These are phyloP conservation scores for Amanita inopinata DNA, from an alignment of 768 basidiomycete genomes.

Conservation along the genomic window DNA sequence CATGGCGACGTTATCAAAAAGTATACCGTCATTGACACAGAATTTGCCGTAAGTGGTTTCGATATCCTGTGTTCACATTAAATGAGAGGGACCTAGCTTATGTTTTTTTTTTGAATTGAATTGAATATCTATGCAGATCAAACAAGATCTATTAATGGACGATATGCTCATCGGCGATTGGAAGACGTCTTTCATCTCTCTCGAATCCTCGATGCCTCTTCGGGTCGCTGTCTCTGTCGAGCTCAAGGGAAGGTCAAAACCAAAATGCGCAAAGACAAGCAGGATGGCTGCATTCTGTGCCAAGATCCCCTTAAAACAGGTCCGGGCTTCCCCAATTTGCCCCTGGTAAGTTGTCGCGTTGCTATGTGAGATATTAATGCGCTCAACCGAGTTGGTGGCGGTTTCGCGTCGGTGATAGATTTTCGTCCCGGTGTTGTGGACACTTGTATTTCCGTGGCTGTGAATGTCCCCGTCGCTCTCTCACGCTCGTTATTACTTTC, in stretches of 20 bases:
- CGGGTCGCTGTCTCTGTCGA: conserved; percentile 1
- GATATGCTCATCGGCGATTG: not conserved
- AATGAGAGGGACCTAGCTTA: no score
- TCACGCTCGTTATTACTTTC: no score
- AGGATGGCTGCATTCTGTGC: not conserved
- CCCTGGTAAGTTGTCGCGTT: conserved; percentile 2
- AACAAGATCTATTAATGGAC: not conserved
- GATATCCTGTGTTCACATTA: not conserved
- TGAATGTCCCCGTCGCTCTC: no score
- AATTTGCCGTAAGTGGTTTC: conserved; percentile 2
- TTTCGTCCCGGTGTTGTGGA: no score
- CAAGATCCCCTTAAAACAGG: not conserved
- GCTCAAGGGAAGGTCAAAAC: not conserved
- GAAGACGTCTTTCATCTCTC: conserved; percentile 5
- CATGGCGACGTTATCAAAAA: conserved; percentile 6
- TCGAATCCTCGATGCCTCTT: conserved; percentile 1
- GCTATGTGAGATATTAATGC: no score
- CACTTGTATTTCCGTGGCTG: no score
- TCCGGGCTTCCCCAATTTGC: not conserved
- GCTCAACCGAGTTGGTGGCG: no score
- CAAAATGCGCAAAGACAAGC: not conserved
- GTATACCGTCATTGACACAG: conserved; percentile 1
- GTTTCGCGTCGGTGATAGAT: no score
- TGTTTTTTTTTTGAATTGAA: no score
- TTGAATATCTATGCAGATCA: no score